These are phyloP conservation scores for Trichodelitschia bisporula DNA, from an alignment of 495 filamentous ascomycete genomes.

Conservation along the genomic window DNA sequence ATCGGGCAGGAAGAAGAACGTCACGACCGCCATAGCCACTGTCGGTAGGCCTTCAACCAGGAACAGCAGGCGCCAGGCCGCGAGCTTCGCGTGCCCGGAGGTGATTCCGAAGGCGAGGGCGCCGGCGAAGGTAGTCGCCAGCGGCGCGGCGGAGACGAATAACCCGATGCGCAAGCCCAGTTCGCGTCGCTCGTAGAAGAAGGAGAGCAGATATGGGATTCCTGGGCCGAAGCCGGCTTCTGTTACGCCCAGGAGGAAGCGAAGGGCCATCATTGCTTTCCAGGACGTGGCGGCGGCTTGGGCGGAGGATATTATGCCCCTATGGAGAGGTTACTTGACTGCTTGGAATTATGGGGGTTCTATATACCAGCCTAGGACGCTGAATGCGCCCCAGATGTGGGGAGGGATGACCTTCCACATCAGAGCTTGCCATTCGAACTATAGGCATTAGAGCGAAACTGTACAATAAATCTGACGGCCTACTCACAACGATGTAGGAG, in stretches of 20 bases:
- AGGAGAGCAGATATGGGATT: slow-evolving; percentile 49
- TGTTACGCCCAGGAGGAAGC: slow-evolving; percentile 7
- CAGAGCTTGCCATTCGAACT: slow-evolving; percentile 45
- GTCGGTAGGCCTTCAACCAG: slow-evolving; percentile 62
- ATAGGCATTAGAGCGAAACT: too few relatives aligned
- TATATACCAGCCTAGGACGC: slow-evolving; percentile 9
- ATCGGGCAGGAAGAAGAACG: slow-evolving; percentile 50
- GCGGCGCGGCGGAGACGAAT: slow-evolving; percentile 52
- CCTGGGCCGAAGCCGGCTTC: slow-evolving; percentile 20
- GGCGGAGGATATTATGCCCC: slow-evolving; percentile 45
- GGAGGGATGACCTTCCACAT: slow-evolving; percentile 28
- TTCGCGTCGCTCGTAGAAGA: slow-evolving; percentile 65
- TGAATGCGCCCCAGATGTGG: slow-evolving; percentile 21
- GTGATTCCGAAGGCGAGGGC: slow-evolving; percentile 69
- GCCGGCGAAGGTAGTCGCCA: slow-evolving; percentile 66
- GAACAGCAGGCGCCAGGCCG: slow-evolving; percentile 63
- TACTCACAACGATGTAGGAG: slow-evolving; percentile 31
- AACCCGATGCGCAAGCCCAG: slow-evolving; percentile 53
- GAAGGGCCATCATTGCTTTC: slow-evolving; percentile 6
- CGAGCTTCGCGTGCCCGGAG: slow-evolving; percentile 34
- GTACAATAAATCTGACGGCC: too few relatives aligned
- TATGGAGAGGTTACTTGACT: too few relatives aligned
- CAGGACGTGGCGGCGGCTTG: slow-evolving; percentile 26
- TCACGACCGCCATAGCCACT: slow-evolving; percentile 34
- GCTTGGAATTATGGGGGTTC: slow-evolving; percentile 15